Evolutionary conservation across 768 basidiomycete species (phyloP), one percentile per base, ranked within the genome.

Genomic region (Trametes maxima): DNA sequence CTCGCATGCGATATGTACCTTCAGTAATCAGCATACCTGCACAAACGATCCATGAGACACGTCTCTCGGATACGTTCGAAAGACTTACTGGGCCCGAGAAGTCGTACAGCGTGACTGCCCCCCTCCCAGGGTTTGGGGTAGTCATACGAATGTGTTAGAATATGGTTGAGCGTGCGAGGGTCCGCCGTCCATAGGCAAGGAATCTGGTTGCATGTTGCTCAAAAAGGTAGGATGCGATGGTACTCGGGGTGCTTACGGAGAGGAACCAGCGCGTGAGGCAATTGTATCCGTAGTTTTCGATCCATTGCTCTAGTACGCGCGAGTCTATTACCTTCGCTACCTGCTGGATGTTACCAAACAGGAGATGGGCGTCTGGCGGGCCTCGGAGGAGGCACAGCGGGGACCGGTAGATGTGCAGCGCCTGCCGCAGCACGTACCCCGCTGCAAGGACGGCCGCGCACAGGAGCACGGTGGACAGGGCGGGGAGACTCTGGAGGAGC

Each of bases 111-210:
- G 40, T 56, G 69, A 40, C 71, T 75, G 11, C 82, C 76, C 2
- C 73, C 66, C 0, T 68, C 61, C 14, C 75, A 73, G 0, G 87
- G 79, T 65, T 90, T 91, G 62, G 84, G 82, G 63, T 87, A 91
- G 35, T 77, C 74, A 21, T 79, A 71, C 21, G 75, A 75, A 58
- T 88, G 84, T 61, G 79, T 78, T 17, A 93, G 75, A 50, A 94
- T 76, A 65, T 92, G 85, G 50, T 81, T 80, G 42, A 92, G 36
- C 0, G 89, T 90, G 33, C 83, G 82, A 0, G 83, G 74, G 66
- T 92, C 90, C 57, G 78, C 70, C 0, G 64, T 65, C 21, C 52
- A 65, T 4, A 67, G 47, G 17, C 59, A 52, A 10, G 60, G 45
- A 19, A 13, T 37, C 60, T 65, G 36, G 7, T 3, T 19, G 12